Conservation (phyloP, 352 stramenopile species). For the Aphanomyces invadans region DNA sequence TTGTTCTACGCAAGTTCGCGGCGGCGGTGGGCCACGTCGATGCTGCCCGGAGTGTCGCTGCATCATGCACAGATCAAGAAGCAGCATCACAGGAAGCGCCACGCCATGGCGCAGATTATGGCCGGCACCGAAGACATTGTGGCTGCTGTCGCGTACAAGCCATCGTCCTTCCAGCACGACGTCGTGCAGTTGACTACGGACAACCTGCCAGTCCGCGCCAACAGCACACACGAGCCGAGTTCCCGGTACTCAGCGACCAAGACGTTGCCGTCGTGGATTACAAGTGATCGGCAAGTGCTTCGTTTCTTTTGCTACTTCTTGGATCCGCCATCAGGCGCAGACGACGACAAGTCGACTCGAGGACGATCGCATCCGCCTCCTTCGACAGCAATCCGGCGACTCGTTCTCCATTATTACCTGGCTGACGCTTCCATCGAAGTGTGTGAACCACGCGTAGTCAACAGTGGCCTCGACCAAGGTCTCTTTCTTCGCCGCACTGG, state of each 20-base stretch:
- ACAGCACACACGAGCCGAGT: background rate
- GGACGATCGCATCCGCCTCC: conserved; percentile 13
- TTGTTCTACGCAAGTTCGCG: background rate
- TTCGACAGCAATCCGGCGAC: conserved; percentile 36
- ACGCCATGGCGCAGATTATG: conserved; percentile 23
- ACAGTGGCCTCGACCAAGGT: conserved; percentile 85
- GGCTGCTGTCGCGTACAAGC: background rate
- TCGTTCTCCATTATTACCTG: conserved; percentile 79
- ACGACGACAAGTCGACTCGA: conserved; percentile 27
- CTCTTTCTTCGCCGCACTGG: conserved; percentile 77
- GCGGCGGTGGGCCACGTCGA: background rate
- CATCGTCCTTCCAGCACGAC: background rate
- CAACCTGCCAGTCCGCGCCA: background rate
- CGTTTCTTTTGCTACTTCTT: conserved; percentile 88
- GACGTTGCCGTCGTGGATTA: conserved; percentile 39
- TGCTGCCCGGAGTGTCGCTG: background rate
- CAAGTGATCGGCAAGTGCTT: conserved; percentile 72
- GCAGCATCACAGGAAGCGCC: conserved; percentile 14
- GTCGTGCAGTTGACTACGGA: background rate
- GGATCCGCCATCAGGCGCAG: conserved; percentile 41
- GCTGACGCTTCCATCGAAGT: conserved; percentile 80
- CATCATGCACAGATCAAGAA: conserved; percentile 21
- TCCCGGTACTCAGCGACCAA: conserved; percentile 1
- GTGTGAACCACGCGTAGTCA: conserved; percentile 72
- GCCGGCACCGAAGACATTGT: conserved; percentile 19